A percentile compares a stretch with the other conserved stretches of the same genome.
These are phyloP conservation scores for Agarophyton chilense DNA, from an alignment of 23 red algal genomes.

Conservation along the genomic window DNA sequence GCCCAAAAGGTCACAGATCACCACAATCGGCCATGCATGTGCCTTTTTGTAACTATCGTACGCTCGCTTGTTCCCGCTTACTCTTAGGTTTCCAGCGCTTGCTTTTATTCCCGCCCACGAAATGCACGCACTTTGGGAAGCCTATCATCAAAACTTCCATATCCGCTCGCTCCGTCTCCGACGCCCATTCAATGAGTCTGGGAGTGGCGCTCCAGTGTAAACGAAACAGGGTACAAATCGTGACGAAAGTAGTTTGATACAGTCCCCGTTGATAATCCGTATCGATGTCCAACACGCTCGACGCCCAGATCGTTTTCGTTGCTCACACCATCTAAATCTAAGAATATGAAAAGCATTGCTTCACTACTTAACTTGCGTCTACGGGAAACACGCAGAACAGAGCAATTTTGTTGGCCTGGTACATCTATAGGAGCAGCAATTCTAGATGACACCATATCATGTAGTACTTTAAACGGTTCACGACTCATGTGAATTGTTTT, in stretches of 20 bases:
- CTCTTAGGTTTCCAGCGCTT: not conserved
- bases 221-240: not conserved
- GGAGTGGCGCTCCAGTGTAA: not conserved
- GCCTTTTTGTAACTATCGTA: conserved; percentile 50
- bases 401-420: too few species aligned
- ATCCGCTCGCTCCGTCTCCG: not conserved
- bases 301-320: too few species aligned
- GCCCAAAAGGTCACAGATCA: conserved; percentile 38
- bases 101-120: conserved; percentile 32
- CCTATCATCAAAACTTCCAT: conserved; percentile 13
- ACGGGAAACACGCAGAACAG: too few species aligned
- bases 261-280: conserved; percentile 5
- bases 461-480: too few species aligned
- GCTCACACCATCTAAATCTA: too few species aligned
- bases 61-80: not conserved
- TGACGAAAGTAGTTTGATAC: conserved; percentile 36
- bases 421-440: too few species aligned
- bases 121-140: conserved; percentile 33
- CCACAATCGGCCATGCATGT: conserved; percentile 19
- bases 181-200: conserved; percentile 1
- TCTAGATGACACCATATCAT: too few species aligned
- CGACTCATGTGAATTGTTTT: too few species aligned
- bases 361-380: too few species aligned
- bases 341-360: too few species aligned
- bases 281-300: too few species aligned